Base-by-base conservation (phyloP, 495 filamentous ascomycete genomes). In the Aspergillus affinis region DNA sequence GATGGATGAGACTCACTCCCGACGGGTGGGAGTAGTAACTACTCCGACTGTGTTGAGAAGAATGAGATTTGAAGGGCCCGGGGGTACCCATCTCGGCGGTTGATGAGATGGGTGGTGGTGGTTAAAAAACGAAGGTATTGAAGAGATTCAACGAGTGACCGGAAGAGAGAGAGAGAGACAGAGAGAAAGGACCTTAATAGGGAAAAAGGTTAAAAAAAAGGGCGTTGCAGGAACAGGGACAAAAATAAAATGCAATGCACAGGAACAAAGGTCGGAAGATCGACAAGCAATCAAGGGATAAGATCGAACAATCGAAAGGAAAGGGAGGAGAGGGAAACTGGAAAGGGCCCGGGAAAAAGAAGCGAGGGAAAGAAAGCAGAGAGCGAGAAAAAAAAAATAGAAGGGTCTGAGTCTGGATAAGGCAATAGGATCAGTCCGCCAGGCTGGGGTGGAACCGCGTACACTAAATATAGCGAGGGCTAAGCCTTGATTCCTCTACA, bases 21-120 rank as follows among this genome's bases (percentile, higher is more conserved):
- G 50, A 52, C 17, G 50, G 36, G 13, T 52, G 50, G 6, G 50
- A 52, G 26, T 52, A 52, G 26, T 52, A 52, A 52, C 50, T 52
- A n/a, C 50, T 52, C 21, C 50, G 50, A 49, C 47, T 49, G 18
- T 49, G 47, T 15, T 49, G 47, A 19, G 36, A 41, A 41, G 36
- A 41, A 17, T 41, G 36, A 41, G 36, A 41, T 15, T 41, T 41
- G 36, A 41, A 41, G 36, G 36, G 36, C 36, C 36, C 36, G 8
- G 36, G 36, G 36, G 36, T 41, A 41, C 36, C 36, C 36, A 41
- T 41, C 36, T 41, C 36, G 36, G 36, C 36, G 36, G 36, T 41
- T 41, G 36, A 41, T 13, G 36, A 41, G 36, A 41, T 41, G 36
- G 36, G 36, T 41, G 36, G 13, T 41, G 36, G 36, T 41, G 32